Base-by-base conservation (phyloP, 345 rosid genomes). In the Salix suchowensis region DNA sequence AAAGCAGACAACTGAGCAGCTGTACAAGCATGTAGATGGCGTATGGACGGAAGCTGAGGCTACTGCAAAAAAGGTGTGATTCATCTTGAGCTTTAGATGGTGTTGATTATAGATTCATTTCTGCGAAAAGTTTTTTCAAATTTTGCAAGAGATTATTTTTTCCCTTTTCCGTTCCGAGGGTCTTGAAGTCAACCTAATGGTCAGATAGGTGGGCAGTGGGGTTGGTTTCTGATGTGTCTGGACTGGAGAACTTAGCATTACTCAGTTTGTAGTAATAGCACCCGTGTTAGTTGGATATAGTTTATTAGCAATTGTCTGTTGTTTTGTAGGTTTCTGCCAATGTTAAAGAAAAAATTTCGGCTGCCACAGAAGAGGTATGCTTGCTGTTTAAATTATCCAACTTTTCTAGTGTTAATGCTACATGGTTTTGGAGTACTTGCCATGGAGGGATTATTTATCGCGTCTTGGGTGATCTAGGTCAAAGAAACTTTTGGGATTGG, bases 41-140 rank as follows among this genome's bases (percentile, higher is more conserved):
- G 91, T 70, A 68, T 93, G 97, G 99, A 86, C 89, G 0, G 99
- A 93, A 77, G 97, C 98, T 50, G 96, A 93, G 86, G 87, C 89
- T 62, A 88, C 96, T 11, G 99, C 91, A 6, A 96, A 91, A 82
- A 96, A 89, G 99, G 99, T 93, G 44, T 39, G 70, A 21, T 74
- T 66, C 40, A 21, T 74, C 39, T 44, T 60, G 16, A 34, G 69
- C 16, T 61, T 11, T 10, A 9, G 66, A 15, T 70, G 67, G 23
- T 60, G 16, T n/a, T 26, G 39, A 44, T n/a, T 48, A 24, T 40
- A 34, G 24, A 19, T 46, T 14, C 16, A 32, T 36, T 18, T 21
- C 12, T 5, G 64, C 24, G 64, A 58, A 23, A n/a, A n/a, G 26
- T 4, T n/a, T 23, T 12, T 58, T 23, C 28, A 9, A 8, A n/a